A percentile compares a stretch with the other conserved stretches of the same genome.
Conservation (phyloP, 176 grass and related monocot genomes). For the Elymus sibiricus region DNA sequence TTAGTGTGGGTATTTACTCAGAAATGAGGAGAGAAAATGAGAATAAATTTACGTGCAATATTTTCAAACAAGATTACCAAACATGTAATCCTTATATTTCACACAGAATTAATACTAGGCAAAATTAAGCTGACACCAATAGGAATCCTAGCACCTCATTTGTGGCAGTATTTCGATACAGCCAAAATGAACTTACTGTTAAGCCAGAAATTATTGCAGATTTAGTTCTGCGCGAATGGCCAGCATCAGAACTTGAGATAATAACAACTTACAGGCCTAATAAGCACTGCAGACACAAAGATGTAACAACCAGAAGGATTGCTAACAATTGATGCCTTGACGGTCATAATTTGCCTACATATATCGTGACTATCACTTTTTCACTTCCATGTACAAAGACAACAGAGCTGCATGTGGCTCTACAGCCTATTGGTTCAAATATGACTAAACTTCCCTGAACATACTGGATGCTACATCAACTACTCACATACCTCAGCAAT, state of each 20-base stretch:
- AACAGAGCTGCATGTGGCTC: neutral
- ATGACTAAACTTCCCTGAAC: neutral
- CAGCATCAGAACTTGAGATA: neutral
- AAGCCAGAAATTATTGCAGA: conserved; percentile 1
- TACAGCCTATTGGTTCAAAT: neutral
- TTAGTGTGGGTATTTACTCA: neutral
- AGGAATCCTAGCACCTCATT: neutral
- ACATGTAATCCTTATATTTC: neutral
- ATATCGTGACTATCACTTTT: neutral
- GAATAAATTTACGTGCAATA: neutral
- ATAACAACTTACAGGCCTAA: neutral
- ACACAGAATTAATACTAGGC: neutral
- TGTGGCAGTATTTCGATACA: neutral
- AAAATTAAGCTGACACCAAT: neutral
- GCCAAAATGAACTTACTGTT: neutral
- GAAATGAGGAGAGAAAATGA: neutral
- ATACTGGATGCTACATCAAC: conserved; percentile 7
- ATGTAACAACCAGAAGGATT: neutral
- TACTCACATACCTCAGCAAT: conserved; percentile 49
- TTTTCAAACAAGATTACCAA: neutral
- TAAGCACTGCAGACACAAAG: neutral
- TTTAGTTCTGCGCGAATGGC: neutral
- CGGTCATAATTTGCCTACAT: neutral
- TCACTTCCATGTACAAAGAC: neutral
- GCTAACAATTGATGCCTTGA: neutral